phyloP scores from a whole-genome alignment of 345 rosid genomes.

The Brassica juncea region DNA sequence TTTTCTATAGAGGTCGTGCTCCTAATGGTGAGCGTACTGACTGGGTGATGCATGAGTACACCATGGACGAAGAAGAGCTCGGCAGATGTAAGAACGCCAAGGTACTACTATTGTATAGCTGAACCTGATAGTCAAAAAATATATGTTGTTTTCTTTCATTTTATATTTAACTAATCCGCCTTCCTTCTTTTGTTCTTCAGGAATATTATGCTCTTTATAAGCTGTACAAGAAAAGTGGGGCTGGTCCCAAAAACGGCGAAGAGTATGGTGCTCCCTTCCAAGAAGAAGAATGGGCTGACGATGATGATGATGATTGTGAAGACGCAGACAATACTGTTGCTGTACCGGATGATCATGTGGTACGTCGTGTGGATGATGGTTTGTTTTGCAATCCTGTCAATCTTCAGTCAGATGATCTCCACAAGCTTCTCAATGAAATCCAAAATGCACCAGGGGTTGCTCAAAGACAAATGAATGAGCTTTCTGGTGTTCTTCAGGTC shows the following conservation, averaged over 20 bases:
- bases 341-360: constrained; percentile 13
- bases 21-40: constrained; percentile 76
- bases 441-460: constrained; percentile 14
- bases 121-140: not conserved
- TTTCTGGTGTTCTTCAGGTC: constrained; percentile 2
- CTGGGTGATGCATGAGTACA: constrained; percentile 97
- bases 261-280: constrained; percentile 88
- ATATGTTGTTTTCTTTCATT: not conserved
- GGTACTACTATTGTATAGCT: constrained; percentile 31
- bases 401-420: constrained; percentile 24
- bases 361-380: not conserved
- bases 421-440: constrained; percentile 2
- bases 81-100: constrained; percentile 59
- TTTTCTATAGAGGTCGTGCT: constrained; percentile 75
- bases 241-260: constrained; percentile 91
- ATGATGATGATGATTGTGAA: constrained; percentile 35
- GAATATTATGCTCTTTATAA: constrained; percentile 88
- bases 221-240: constrained; percentile 79
- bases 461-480: not conserved
- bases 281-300: constrained; percentile 81
- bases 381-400: not conserved
- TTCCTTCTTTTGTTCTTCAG: constrained; percentile 36
- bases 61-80: constrained; percentile 75
- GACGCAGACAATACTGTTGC: not conserved
- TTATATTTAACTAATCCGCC: not conserved